A percentile compares a stretch with the other conserved stretches of the same genome.
Conservation (phyloP, 2,329 filamentous ascomycete genomes). For the Alternaria incomplexa region DNA sequence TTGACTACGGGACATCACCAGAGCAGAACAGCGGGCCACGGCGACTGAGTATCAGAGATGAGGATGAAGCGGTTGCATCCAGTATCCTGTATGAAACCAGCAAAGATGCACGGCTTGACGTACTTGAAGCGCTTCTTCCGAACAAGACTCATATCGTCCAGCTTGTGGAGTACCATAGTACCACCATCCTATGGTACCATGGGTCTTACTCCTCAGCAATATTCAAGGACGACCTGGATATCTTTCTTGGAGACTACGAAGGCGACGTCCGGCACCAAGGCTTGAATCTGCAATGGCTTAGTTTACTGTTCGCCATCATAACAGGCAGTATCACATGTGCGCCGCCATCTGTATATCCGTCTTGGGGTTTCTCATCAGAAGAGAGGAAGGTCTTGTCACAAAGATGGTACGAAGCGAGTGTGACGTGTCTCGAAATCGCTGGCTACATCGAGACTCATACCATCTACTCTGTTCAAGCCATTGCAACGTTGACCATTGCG, state of each 20-base stretch:
- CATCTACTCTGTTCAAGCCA: constrained; percentile 53
- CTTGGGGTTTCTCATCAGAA: constrained; percentile 50
- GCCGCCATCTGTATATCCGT: constrained; percentile 28
- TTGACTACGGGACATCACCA: constrained; percentile 14
- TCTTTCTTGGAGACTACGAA: constrained; percentile 32
- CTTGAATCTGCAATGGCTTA: constrained; percentile 53
- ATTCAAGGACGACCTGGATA: neutral
- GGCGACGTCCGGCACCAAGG: constrained; percentile 42
- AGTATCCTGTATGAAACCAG: constrained; percentile 6
- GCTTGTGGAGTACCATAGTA: constrained; percentile 46
- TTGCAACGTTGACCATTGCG: constrained; percentile 54
- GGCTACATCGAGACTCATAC: constrained; percentile 50
- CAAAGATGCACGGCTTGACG: constrained; percentile 26
- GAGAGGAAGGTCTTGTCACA: constrained; percentile 50
- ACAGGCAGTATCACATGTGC: constrained; percentile 51
- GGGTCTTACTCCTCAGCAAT: constrained; percentile 42
- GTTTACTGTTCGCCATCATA: constrained; percentile 52
- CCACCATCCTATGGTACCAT: constrained; percentile 49
- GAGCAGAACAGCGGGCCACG: constrained; percentile 19
- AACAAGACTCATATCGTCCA: constrained; percentile 7
- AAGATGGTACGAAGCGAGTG: constrained; percentile 53
- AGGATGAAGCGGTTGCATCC: neutral
- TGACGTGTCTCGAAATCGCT: constrained; percentile 52
- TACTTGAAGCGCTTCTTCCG: constrained; percentile 43
- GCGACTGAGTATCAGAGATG: neutral